phyloP scores from a whole-genome alignment of 208 protist genomes.

The Angomonas deanei region DNA sequence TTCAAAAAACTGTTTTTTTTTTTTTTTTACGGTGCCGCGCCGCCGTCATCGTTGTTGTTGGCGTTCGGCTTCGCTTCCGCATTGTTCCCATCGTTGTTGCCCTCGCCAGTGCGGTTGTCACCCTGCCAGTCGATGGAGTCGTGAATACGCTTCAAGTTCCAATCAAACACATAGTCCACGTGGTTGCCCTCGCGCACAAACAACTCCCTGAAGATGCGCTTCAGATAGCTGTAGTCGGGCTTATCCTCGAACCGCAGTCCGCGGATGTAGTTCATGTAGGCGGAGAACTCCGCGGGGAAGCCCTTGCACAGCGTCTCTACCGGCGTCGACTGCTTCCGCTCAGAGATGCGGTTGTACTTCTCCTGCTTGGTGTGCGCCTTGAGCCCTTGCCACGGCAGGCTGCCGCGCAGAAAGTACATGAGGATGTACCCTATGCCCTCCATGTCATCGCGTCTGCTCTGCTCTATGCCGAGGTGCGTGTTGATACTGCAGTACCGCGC shows the following conservation, averaged over 20 bases:
- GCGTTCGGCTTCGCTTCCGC: conserved; percentile 1
- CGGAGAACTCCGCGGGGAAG: conserved; percentile 93
- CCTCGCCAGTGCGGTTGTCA: conserved; percentile 4
- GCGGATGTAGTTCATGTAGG: conserved; percentile 97
- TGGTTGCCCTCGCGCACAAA: conserved; percentile 96
- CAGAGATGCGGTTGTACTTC: conserved; percentile 98
- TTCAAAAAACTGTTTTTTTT: too few species aligned
- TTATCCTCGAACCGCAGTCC: conserved; percentile 98
- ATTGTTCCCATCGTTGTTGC: conserved; percentile 5
- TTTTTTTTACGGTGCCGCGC: conserved; percentile 2
- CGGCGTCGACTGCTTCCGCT: conserved; percentile 96
- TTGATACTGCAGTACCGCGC: conserved; percentile 99
- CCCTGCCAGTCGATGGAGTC: conserved; percentile 21
- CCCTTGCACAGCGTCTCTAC: conserved; percentile 95
- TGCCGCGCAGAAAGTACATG: conserved; percentile 99
- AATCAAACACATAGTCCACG: conserved; percentile 99
- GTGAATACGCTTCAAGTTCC: conserved; percentile 89
- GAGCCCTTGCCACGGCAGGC: conserved; percentile 98
- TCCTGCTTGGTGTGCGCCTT: conserved; percentile 96
- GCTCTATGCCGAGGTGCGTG: conserved; percentile 98
- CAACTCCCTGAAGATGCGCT: conserved; percentile 97
- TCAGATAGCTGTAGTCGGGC: conserved; percentile 98
- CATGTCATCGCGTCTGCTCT: conserved; percentile 96
- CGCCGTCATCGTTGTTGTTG: conserved; percentile 9
- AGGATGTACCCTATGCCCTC: conserved; percentile 99